Evolutionary conservation across 2,329 filamentous ascomycete species (phyloP), one percentile per base, ranked within the genome.

Genomic region (Exophiala sp.): DNA sequence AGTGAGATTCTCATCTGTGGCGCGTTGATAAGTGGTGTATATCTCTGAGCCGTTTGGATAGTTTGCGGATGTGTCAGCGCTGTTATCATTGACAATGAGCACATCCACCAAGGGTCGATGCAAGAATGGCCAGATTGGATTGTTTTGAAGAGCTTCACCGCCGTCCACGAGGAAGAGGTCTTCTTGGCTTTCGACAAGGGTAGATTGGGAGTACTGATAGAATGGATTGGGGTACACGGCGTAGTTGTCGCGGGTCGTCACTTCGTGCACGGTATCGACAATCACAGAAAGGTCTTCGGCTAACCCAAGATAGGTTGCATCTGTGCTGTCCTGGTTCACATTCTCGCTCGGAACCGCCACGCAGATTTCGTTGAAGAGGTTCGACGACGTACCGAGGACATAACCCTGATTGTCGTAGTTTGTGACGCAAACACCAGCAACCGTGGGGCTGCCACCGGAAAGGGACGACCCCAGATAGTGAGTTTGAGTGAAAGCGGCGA

Each of bases 51-150:
- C 84, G 65, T 86, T 79, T 60, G 84, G 84, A 76, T 79, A 86
- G 68, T 72, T 70, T 63, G 71, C 71, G 44, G 71, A 66, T 0
- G 80, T 85, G 69, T 87, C 84, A 62, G 81, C 83, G 4, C 78
- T 80, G 48, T 82, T 83, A 71, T 87, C 85, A 65, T 83, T 76
- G 46, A 83, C 83, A 67, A 87, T 78, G 65, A 87, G 76, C 48
- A 87, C 79, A 65, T 85, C 82, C 57, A 87, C 74, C 54, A 71
- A 67, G 51, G 82, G 78, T 50, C 79, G 75, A 61, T 81, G 69
- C 33, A 81, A 71, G 35, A 38, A 38, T 0, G 78, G 78, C 68
- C 73, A 75, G 52, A 81, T 71, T 0, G 78, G 79, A 55, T 78
- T 72, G 66, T 79, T 80, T 61, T 81, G 76, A 33, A 72, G 67